Percentiles rank a stretch among this genome's conserved stretches.
Evolutionary conservation across 129 eudicot species (phyloP).

Genomic region (Helianthus tuberosus): DNA sequence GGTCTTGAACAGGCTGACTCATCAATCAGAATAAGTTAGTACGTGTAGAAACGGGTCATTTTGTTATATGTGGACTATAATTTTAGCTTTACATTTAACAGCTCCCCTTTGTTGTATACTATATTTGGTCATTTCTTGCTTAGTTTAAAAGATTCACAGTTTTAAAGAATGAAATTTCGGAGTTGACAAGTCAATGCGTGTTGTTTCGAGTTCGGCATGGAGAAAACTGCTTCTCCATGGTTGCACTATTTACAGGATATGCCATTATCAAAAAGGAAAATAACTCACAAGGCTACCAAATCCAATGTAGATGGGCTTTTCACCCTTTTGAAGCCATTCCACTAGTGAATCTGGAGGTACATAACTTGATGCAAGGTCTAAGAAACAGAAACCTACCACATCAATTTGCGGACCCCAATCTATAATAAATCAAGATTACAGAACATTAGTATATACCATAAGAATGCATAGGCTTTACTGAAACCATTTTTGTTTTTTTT

Average conservation of each 20-base stretch:
- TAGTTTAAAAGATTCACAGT: not conserved
- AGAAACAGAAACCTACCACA: constrained; percentile 97
- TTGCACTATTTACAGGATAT: constrained; percentile 12
- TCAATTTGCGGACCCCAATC: constrained; percentile 97
- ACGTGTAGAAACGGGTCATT: not conserved
- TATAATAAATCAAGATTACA: constrained; percentile 37
- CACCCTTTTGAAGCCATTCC: constrained; percentile 73
- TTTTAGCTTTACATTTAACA: not conserved
- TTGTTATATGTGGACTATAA: not conserved
- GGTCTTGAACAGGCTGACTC: constrained; percentile 90
- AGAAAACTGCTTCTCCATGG: not conserved
- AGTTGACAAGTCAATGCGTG: not conserved
- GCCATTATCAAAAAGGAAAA: not conserved
- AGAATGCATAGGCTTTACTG: not conserved
- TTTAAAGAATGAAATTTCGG: not conserved
- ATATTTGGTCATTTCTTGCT: not conserved
- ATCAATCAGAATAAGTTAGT: constrained; percentile 21
- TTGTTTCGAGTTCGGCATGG: not conserved
- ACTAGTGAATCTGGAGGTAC: constrained; percentile 81
- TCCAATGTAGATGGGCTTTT: constrained; percentile 89
- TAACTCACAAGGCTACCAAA: constrained; percentile 98
- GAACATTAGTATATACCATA: constrained; percentile 30
- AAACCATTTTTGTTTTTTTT: not conserved
- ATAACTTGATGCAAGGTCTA: constrained; percentile 90
- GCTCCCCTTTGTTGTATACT: not conserved